These are phyloP conservation scores for Leersia perrieri DNA, from an alignment of 176 grass and related monocot species.

Conservation along the genomic window DNA sequence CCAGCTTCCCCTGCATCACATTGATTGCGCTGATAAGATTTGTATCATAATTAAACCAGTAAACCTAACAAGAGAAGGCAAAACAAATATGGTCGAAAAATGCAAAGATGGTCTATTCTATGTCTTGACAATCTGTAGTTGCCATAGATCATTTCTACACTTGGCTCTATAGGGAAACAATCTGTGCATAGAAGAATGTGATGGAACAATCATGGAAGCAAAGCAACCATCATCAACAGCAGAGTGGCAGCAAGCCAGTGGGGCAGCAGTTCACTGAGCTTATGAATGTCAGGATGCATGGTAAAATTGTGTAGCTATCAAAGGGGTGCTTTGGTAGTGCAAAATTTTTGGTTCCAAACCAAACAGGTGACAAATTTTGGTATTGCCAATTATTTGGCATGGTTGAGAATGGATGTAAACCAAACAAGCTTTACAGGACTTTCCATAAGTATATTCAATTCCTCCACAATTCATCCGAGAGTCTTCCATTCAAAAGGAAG, in stretches of 20 bases:
- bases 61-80: not conserved
- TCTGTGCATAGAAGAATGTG: not conserved
- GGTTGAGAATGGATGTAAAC: too few species aligned
- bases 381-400: too few species aligned
- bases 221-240: not conserved
- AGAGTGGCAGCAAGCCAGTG: not conserved
- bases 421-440: too few species aligned
- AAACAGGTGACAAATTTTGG: too few species aligned
- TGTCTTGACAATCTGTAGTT: not conserved
- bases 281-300: not conserved
- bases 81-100: not conserved
- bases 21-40: constrained; percentile 24
- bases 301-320: too few species aligned
- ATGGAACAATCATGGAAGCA: too few species aligned
- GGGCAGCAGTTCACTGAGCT: not conserved
- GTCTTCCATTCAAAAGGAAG: too few species aligned
- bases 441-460: too few species aligned
- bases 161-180: not conserved
- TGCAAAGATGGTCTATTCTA: not conserved
- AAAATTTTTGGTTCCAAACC: too few species aligned
- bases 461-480: too few species aligned
- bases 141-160: not conserved
- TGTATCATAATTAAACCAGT: constrained; percentile 15
- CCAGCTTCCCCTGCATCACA: constrained; percentile 80
- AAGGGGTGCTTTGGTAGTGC: too few species aligned